Percentiles rank a stretch among this genome's conserved stretches.
Conservation (phyloP, 2,329 filamentous ascomycete genomes). For the Fusarium sterilihyphosum region DNA sequence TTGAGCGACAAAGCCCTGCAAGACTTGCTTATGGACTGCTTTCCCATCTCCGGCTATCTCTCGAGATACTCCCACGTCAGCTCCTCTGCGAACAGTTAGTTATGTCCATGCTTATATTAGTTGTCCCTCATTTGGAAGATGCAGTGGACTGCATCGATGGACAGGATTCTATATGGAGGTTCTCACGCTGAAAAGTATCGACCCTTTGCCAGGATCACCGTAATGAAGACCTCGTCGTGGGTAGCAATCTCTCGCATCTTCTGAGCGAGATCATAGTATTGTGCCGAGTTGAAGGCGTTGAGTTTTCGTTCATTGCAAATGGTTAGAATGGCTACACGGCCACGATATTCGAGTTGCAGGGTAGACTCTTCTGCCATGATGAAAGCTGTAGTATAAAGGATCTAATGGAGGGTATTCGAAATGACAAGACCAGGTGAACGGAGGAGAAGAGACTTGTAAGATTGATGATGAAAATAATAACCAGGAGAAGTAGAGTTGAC, state of each 20-base stretch:
- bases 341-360: slow-evolving; percentile 53
- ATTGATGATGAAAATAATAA: neutral
- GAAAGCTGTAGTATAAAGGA: neutral
- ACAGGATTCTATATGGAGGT: neutral
- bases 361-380: slow-evolving; percentile 39
- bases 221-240: slow-evolving; percentile 84
- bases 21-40: slow-evolving; percentile 63
- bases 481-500: neutral
- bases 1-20: slow-evolving; percentile 79
- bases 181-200: slow-evolving; percentile 86
- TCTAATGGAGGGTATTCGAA: neutral
- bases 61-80: slow-evolving; percentile 73
- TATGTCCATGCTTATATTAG: neutral
- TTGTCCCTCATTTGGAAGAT: neutral
- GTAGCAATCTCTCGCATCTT: slow-evolving; percentile 80
- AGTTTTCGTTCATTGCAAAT: slow-evolving; percentile 88
- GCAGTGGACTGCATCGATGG: neutral
- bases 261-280: slow-evolving; percentile 81
- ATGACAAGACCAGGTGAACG: neutral
- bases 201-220: slow-evolving; percentile 85
- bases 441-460: neutral
- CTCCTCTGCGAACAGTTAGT: slow-evolving; percentile 67
- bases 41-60: slow-evolving; percentile 50
- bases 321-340: slow-evolving; percentile 75
- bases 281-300: slow-evolving; percentile 77